Evolutionary conservation across 805 yeast genomes (phyloP).

Genomic region (Sungouiozyma intestinalis): DNA sequence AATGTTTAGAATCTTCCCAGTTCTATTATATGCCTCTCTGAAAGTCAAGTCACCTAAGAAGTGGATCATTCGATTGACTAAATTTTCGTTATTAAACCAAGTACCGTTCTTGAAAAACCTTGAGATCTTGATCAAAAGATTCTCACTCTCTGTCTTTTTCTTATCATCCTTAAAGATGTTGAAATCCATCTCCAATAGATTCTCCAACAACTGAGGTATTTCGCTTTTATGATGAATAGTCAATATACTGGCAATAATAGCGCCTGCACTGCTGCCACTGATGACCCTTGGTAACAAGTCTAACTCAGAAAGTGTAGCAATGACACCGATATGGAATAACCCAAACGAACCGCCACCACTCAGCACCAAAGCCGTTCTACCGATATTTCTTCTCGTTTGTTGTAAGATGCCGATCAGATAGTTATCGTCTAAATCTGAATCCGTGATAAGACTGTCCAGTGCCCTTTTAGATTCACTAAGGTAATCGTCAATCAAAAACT

Average conservation of each 20-base stretch:
- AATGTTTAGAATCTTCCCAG: constrained; percentile 80
- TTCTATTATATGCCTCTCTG: constrained; percentile 84
- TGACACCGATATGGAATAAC: constrained; percentile 79
- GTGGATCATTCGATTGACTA: constrained; percentile 60
- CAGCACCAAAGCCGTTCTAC: constrained; percentile 82
- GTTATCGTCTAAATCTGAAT: constrained; percentile 46
- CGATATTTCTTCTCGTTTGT: constrained; percentile 81
- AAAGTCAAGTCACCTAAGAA: constrained; percentile 85
- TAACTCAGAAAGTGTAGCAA: constrained; percentile 62
- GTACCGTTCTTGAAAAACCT: constrained; percentile 72
- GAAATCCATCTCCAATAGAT: constrained; percentile 33
- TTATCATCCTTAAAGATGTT: constrained; percentile 50
- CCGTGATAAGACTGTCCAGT: constrained; percentile 16
- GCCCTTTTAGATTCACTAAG: constrained; percentile 58
- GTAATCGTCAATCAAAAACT: constrained; percentile 69
- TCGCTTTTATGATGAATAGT: constrained; percentile 76
- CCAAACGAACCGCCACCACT: constrained; percentile 96
- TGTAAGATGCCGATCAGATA: constrained; percentile 66
- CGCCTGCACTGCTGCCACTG: constrained; percentile 92
- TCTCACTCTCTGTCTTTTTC: constrained; percentile 39
- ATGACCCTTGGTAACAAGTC: constrained; percentile 74
- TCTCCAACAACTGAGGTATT: constrained; percentile 40
- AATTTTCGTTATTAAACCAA: constrained; percentile 66
- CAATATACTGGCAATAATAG: constrained; percentile 81
- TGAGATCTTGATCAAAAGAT: constrained; percentile 40